These are phyloP conservation scores for Aspergillus fischeri DNA, from an alignment of 2,329 filamentous ascomycete genomes.

Conservation along the genomic window DNA sequence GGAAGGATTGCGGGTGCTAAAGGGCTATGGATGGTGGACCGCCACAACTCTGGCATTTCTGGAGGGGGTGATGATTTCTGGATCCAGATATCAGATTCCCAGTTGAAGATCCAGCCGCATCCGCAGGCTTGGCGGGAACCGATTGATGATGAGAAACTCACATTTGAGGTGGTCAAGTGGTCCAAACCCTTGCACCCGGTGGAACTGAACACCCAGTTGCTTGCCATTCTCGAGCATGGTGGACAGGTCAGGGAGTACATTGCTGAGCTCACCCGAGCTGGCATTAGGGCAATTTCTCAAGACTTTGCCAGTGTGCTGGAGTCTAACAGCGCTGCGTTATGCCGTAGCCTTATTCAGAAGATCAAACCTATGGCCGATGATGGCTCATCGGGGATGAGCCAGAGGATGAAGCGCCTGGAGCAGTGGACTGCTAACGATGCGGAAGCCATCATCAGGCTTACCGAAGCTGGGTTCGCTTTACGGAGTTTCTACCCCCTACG, in stretches of 20 bases:
- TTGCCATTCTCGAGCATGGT: constrained; percentile 53
- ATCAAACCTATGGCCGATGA: constrained; percentile 25
- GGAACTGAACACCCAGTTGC: constrained; percentile 51
- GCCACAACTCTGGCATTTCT: constrained; percentile 25
- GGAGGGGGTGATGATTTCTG: constrained; percentile 39
- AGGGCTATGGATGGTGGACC: constrained; percentile 57
- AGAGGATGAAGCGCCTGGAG: constrained; percentile 26
- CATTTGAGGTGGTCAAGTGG: constrained; percentile 53
- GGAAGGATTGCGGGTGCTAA: constrained; percentile 58
- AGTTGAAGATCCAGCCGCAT: constrained; percentile 52
- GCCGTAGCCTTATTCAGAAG: constrained; percentile 35
- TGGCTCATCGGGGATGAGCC: constrained; percentile 12
- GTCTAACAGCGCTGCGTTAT: constrained; percentile 28
- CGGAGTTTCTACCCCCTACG: constrained; percentile 40
- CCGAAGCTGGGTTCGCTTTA: constrained; percentile 47
- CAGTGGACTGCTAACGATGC: constrained; percentile 32
- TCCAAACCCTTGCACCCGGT: constrained; percentile 43
- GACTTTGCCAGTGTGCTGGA: constrained; percentile 36
- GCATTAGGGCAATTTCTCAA: constrained; percentile 33
- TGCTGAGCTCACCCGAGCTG: constrained; percentile 36
- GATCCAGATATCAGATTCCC: constrained; percentile 56
- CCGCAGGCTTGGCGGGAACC: constrained; percentile 29
- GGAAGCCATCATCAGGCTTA: constrained; percentile 35
- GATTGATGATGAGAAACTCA: constrained; percentile 44
- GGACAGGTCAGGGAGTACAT: constrained; percentile 44